Evolutionary conservation across 1,284 basidiomycete species (phyloP), one percentile per base, ranked within the genome.

Genomic region (Gymnopus androsaceus): DNA sequence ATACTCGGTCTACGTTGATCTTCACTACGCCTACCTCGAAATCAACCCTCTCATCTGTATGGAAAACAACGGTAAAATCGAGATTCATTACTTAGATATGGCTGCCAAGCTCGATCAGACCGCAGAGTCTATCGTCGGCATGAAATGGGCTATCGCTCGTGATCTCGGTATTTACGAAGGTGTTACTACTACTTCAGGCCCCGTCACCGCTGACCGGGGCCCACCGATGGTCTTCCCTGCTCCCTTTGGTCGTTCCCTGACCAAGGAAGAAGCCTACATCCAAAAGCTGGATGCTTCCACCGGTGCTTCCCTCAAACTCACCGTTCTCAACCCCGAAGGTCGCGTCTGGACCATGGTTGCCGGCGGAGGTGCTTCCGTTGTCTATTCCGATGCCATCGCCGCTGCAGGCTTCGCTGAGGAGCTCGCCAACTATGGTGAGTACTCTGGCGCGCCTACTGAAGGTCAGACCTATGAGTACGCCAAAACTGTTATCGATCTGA

Each of bases 291-390:
- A 99, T 66, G 92, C 85, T 15, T 95, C 94, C 40, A 99, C 96
- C 42, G 96, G 96, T 80, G 95, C 97, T 63, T 98, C 95, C 25
- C 88, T 99, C 72, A 99, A 99, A 75, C 84, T 99, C 52, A 99
- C 96, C 55, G 56, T 99, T 53, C 82, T 99, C 66, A 98, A 99
- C 75, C 75, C 92, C 52, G 87, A 92, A 68, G 97, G 96, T 63
- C 91, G 95, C 61, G 89, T 99, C 66, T 99, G 96, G 96, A 99
- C 96, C 63, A 99, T 99, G 96, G 96, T 99, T 59, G 96, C 97
- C 57, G 97, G 96, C 72, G 88, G 88, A 69, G 88, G 88, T 75
- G 82, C 81, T 42, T 82, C 80, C 27, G 87, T 90, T 63, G 86
- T 90, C 49, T 88, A 90, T 70, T 88, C 87, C 31, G 92, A 94